Percentiles rank a stretch among this genome's conserved stretches.
Evolutionary conservation across 2,329 filamentous ascomycete genomes (phyloP).

Genomic region (Apiospora pterosperma): DNA sequence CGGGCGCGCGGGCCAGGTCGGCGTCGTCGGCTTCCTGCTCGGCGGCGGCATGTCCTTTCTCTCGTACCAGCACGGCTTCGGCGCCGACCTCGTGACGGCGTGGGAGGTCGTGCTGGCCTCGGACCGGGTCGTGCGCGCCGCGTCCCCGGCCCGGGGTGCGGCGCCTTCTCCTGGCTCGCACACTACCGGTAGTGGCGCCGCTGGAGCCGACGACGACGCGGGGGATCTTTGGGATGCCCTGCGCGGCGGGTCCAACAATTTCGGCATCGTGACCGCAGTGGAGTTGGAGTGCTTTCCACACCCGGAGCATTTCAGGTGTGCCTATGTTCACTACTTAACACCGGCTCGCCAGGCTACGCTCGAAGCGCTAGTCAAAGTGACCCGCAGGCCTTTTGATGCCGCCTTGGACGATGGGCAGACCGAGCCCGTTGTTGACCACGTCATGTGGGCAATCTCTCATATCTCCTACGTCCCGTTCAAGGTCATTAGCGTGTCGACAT

Average conservation of each 20-base stretch:
- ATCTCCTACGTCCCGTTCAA: neutral
- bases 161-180: neutral
- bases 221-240: neutral
- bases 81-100: slow-evolving; percentile 38
- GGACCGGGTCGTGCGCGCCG: slow-evolving; percentile 1
- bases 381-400: neutral
- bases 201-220: neutral
- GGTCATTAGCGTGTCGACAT: neutral
- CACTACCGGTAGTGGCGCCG: neutral
- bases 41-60: slow-evolving; percentile 15
- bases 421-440: neutral
- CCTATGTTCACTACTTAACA: neutral
- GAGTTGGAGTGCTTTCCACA: neutral
- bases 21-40: slow-evolving; percentile 17
- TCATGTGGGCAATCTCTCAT: neutral
- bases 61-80: slow-evolving; percentile 32
- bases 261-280: neutral
- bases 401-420: neutral
- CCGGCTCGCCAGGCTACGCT: neutral
- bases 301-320: neutral
- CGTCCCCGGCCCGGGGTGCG: no score
- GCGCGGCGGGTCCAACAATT: neutral
- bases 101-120: slow-evolving; percentile 39
- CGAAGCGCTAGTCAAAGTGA: neutral
- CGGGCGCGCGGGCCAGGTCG: slow-evolving; percentile 17